These are phyloP conservation scores for Arabidopsis arenosa DNA, from an alignment of 345 rosid genomes.

Conservation along the genomic window DNA sequence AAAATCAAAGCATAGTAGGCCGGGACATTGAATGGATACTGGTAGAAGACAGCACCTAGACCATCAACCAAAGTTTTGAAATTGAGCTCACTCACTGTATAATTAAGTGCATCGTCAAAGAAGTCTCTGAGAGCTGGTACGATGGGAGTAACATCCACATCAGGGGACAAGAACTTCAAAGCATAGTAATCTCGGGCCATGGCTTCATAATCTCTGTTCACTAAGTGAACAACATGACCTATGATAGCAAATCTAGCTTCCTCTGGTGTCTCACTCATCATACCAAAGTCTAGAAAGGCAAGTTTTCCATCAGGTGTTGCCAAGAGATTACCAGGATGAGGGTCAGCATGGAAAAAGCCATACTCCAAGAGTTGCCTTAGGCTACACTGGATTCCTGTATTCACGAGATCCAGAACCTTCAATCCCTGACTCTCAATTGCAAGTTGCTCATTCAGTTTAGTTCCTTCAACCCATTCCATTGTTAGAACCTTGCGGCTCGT, in stretches of 20 bases:
- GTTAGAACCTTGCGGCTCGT: constrained; percentile 89
- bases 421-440: constrained; percentile 94
- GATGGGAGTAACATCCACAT: constrained; percentile 93
- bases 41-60: constrained; percentile 86
- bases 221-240: constrained; percentile 93
- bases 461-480: constrained; percentile 98
- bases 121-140: constrained; percentile 84
- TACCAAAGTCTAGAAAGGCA: constrained; percentile 97
- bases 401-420: constrained; percentile 95
- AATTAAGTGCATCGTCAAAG: constrained; percentile 93
- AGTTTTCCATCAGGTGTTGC: constrained; percentile 98
- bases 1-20: constrained; percentile 90
- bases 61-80: constrained; percentile 95
- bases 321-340: constrained; percentile 98
- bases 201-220: constrained; percentile 96
- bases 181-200: constrained; percentile 97
- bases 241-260: constrained; percentile 94
- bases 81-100: constrained; percentile 92
- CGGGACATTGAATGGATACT: constrained; percentile 91
- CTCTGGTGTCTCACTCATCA: constrained; percentile 99
- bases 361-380: constrained; percentile 93
- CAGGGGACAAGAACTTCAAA: constrained; percentile 77
- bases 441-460: constrained; percentile 81
- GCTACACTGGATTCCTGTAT: constrained; percentile 94
- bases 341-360: constrained; percentile 97